Evolutionary conservation across 441 rosid species (phyloP).

Genomic region (Viola pubescens): DNA sequence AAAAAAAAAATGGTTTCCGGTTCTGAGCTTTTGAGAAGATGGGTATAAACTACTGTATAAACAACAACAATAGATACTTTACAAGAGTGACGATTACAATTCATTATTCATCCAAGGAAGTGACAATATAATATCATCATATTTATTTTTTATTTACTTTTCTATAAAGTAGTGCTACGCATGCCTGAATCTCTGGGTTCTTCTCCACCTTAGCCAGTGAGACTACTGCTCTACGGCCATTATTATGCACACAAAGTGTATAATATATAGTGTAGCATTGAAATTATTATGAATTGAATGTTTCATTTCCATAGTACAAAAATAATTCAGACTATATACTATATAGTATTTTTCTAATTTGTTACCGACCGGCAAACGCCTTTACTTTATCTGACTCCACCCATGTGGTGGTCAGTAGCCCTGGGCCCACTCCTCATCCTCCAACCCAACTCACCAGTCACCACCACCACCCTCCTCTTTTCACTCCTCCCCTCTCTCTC

Average conservation of each 20-base stretch:
- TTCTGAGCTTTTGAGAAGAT: too few relatives aligned
- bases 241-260: neutral
- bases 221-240: neutral
- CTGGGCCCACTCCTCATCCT: constrained; percentile 7
- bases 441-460: constrained; percentile 14
- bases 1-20: too few relatives aligned
- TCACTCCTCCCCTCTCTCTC: constrained; percentile 10
- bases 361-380: constrained; percentile 17
- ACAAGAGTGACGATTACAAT: neutral
- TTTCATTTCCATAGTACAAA: neutral
- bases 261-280: neutral
- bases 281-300: neutral
- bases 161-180: constrained; percentile 1
- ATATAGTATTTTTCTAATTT: neutral
- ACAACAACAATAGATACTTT: too few relatives aligned
- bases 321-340: neutral
- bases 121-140: neutral
- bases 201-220: neutral
- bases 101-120: neutral
- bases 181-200: constrained; percentile 2
- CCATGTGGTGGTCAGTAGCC: constrained; percentile 75
- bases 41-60: too few relatives aligned
- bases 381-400: constrained; percentile 54
- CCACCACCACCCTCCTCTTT: neutral
- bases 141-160: too few relatives aligned